These are phyloP conservation scores for Mycosphaerelloides madeirae DNA, from an alignment of 2,329 filamentous ascomycete genomes.

Conservation along the genomic window DNA sequence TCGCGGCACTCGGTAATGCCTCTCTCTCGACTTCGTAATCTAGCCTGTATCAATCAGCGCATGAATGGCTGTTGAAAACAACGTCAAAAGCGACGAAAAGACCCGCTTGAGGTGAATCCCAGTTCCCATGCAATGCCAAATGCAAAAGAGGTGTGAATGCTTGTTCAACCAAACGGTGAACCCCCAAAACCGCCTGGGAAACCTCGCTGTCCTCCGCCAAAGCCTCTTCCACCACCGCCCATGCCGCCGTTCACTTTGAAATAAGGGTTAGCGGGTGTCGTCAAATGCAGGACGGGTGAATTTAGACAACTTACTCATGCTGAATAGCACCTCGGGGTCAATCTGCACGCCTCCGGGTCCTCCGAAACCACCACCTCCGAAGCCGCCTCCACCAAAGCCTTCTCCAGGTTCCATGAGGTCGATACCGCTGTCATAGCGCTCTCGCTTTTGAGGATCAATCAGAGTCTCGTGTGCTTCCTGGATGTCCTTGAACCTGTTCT, in stretches of 20 bases:
- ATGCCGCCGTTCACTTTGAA: constrained; percentile 43
- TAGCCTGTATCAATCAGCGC: too few species aligned
- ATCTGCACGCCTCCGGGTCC: constrained; percentile 51
- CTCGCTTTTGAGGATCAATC: constrained; percentile 89
- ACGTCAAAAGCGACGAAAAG: too few species aligned
- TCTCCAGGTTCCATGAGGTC: constrained; percentile 85
- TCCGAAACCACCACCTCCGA: constrained; percentile 31
- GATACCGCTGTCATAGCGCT: constrained; percentile 85
- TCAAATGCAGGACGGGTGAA: neutral
- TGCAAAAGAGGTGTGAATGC: too few species aligned
- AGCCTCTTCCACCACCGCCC: constrained; percentile 43
- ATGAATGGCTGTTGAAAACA: too few species aligned
- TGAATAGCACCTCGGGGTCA: constrained; percentile 73
- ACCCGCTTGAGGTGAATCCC: too few species aligned
- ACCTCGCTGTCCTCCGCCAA: constrained; percentile 11
- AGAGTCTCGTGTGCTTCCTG: constrained; percentile 95
- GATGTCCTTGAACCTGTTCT: constrained; percentile 94
- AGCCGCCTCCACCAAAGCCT: constrained; percentile 64
- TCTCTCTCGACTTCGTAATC: too few species aligned
- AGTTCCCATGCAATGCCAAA: too few species aligned
- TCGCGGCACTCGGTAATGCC: too few species aligned
- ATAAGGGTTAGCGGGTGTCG: too few species aligned
- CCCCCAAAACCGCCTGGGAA: constrained; percentile 12
- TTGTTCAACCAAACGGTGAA: constrained; percentile 18
- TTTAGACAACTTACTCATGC: constrained; percentile 58